Conservation (phyloP, 108 stramenopile genomes). For the Pinguiococcus pyrenoidosus region DNA sequence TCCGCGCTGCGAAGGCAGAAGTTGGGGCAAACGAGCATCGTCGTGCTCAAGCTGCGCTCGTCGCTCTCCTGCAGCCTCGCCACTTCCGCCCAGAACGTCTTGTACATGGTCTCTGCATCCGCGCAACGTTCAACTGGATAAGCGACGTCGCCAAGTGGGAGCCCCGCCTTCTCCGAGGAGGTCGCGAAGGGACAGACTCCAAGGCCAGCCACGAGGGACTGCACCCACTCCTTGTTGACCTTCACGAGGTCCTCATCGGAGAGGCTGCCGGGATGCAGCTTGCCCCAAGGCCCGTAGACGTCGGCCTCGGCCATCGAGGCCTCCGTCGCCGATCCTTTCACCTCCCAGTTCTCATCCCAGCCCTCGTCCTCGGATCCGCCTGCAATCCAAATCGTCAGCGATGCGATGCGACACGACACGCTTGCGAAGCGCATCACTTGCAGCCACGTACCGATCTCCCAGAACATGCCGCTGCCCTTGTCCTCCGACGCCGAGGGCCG, state of each 20-base stretch:
- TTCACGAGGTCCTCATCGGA: constrained; percentile 50
- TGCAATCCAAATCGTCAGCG: too few species aligned
- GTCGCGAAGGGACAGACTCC: constrained; percentile 86
- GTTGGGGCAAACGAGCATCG: constrained; percentile 66
- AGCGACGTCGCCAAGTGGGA: constrained; percentile 70
- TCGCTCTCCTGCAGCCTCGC: constrained; percentile 41
- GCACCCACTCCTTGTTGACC: constrained; percentile 53
- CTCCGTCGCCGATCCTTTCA: too few species aligned
- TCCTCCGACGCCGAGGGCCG: too few species aligned
- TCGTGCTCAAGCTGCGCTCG: constrained; percentile 59
- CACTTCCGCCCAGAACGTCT: constrained; percentile 75
- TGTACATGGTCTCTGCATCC: constrained; percentile 71
- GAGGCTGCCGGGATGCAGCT: constrained; percentile 36
- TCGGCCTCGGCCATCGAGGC: too few species aligned
- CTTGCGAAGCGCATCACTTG: too few species aligned
- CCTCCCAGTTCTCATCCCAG: too few species aligned
- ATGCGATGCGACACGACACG: too few species aligned
- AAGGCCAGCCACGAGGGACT: constrained; percentile 69
- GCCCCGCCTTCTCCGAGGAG: constrained; percentile 55
- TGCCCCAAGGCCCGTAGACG: too few species aligned
- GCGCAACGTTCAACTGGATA: constrained; percentile 58
- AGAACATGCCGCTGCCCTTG: too few species aligned
- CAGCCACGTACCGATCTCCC: too few species aligned
- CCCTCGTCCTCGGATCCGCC: too few species aligned
- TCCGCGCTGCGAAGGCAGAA: constrained; percentile 73